A percentile compares a stretch with the other conserved stretches of the same genome.
Conservation (phyloP, 2,329 filamentous ascomycete genomes). For the Colletotrichum abscissum region DNA sequence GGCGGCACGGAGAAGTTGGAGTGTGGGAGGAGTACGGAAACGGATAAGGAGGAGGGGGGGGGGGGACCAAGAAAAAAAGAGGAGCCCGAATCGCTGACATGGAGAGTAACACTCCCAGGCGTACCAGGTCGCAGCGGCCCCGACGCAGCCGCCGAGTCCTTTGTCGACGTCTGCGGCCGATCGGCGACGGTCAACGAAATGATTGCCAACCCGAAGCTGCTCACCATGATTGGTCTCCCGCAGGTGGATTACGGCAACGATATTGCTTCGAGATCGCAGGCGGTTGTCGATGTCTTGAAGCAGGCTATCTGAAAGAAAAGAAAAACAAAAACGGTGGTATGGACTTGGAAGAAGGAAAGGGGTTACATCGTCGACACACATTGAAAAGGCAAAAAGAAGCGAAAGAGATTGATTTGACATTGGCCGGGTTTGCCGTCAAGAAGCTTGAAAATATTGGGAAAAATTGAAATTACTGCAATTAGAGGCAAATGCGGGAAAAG, state of each 20-base stretch:
- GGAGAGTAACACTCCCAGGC: not conserved
- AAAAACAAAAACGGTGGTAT: too few species aligned
- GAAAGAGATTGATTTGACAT: not conserved
- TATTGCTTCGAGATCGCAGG: conserved; percentile 42
- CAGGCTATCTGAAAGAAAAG: not conserved
- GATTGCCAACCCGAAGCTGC: conserved; percentile 43
- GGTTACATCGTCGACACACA: not conserved
- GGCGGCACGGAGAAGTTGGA: not conserved
- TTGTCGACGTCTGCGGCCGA: conserved; percentile 45
- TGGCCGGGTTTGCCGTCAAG: not conserved
- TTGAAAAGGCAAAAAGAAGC: not conserved
- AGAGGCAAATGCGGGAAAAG: not conserved
- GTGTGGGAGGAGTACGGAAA: too few species aligned
- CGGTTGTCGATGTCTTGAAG: conserved; percentile 38
- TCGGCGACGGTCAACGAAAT: conserved; percentile 46
- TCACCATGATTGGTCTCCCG: conserved; percentile 47
- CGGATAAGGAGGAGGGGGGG: not conserved
- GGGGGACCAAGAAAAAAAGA: not conserved
- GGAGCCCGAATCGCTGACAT: conserved; percentile 3
- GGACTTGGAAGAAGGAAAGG: not conserved
- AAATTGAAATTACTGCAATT: not conserved
- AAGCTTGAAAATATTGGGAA: not conserved
- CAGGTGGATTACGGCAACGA: conserved; percentile 43
- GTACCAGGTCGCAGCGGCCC: conserved; percentile 24
- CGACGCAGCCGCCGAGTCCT: conserved; percentile 41